A percentile compares a stretch with the other conserved stretches of the same genome.
These are phyloP conservation scores for Sordariomycetes sp. DNA, from an alignment of 2,329 filamentous ascomycete genomes.

Conservation along the genomic window DNA sequence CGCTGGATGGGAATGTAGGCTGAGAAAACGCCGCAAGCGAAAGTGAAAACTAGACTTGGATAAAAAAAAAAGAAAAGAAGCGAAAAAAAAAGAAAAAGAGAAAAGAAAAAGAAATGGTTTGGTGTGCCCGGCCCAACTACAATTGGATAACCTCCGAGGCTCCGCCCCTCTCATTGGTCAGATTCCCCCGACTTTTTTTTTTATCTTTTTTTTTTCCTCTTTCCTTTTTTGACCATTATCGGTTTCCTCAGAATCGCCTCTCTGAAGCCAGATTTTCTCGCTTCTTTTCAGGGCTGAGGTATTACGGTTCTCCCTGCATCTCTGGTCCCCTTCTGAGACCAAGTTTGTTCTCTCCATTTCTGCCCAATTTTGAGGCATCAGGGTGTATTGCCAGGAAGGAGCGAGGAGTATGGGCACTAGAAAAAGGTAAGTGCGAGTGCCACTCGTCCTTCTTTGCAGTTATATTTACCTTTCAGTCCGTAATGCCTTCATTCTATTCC, in stretches of 20 bases:
- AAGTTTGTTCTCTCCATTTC: no score
- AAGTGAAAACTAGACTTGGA: no score
- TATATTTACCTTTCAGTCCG: not conserved
- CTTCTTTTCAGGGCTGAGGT: no score
- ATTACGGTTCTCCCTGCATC: no score
- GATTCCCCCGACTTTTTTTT: slow-evolving; percentile 1
- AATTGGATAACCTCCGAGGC: slow-evolving; percentile 3
- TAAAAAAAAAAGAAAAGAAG: not conserved
- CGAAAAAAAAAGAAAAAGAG: not conserved
- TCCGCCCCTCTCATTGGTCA: not conserved
- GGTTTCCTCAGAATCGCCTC: not conserved
- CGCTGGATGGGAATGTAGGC: no score
- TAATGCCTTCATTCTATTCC: no score
- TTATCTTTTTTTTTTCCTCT: slow-evolving; percentile 3
- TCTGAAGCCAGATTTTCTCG: not conserved
- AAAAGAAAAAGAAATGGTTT: slow-evolving; percentile 1
- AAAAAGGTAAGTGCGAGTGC: not conserved
- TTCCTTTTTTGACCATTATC: slow-evolving; percentile 5
- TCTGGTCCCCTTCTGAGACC: not conserved
- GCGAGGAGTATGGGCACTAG: not conserved
- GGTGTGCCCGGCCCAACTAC: not conserved
- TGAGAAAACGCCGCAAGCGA: not conserved
- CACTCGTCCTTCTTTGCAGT: not conserved
- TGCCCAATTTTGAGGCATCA: no score
- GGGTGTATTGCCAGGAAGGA: not conserved